Conservation (phyloP, 768 basidiomycete genomes). For the Trametes meyenii region DNA sequence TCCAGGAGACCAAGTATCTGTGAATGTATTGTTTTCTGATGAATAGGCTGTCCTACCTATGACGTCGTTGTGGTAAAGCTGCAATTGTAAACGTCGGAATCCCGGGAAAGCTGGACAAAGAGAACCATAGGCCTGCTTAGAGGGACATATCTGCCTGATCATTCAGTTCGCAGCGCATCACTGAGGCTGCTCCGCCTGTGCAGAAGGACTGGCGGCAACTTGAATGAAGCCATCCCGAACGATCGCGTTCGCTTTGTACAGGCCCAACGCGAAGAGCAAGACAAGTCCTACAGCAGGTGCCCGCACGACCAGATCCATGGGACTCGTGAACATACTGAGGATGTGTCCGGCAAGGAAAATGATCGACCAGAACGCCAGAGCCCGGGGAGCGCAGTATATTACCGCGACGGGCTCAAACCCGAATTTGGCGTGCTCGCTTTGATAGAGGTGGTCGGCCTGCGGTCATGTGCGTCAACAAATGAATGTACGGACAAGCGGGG, state of each 20-base stretch:
- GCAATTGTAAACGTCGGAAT: no score
- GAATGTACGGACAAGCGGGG: neutral
- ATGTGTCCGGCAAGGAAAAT: slow-evolving; percentile 19
- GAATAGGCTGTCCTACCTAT: neutral
- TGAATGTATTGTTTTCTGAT: no score
- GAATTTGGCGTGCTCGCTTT: slow-evolving; percentile 11
- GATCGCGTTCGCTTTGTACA: neutral
- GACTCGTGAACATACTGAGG: slow-evolving; percentile 15
- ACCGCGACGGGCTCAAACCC: slow-evolving; percentile 21
- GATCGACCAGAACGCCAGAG: slow-evolving; percentile 23
- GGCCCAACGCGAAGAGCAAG: neutral
- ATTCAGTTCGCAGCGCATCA: no score
- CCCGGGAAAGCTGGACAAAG: no score
- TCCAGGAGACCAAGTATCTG: no score
- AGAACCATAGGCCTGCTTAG: neutral
- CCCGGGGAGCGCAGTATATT: slow-evolving; percentile 21
- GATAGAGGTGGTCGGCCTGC: slow-evolving; percentile 17
- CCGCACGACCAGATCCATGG: slow-evolving; percentile 1
- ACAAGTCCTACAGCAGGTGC: slow-evolving; percentile 7
- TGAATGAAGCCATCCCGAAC: neutral
- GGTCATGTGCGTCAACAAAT: neutral
- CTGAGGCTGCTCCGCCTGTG: no score
- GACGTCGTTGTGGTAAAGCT: no score
- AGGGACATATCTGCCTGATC: neutral
- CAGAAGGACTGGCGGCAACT: neutral